A percentile compares a stretch with the other conserved stretches of the same genome.
Evolutionary conservation across 352 stramenopile genomes (phyloP).

Genomic region (Thalassiosira exigua): DNA sequence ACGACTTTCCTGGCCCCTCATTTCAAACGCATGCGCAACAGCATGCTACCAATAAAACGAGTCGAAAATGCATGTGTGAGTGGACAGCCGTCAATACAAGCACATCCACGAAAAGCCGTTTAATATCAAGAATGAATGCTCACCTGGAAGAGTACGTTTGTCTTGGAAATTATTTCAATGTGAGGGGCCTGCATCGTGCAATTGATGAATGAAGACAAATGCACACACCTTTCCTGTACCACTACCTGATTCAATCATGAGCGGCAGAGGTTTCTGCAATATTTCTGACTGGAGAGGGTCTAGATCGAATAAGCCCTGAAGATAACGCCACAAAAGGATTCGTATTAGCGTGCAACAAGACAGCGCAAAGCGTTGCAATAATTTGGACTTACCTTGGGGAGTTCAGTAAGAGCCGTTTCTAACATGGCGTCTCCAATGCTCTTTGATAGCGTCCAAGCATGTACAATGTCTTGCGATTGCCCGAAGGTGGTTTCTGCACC

Average conservation of each 20-base stretch:
- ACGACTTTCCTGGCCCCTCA: constrained; percentile 8
- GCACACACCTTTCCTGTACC: constrained; percentile 49
- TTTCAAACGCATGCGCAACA: constrained; percentile 35
- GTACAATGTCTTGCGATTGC: constrained; percentile 39
- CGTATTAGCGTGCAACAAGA: too few species aligned
- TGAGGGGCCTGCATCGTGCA: too few species aligned
- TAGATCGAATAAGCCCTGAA: constrained; percentile 45
- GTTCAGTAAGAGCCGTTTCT: constrained; percentile 6
- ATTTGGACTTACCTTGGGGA: constrained; percentile 34
- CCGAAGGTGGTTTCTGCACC: neutral
- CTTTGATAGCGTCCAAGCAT: constrained; percentile 25
- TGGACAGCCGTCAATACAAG: too few species aligned
- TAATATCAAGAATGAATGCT: too few species aligned
- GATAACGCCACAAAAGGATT: too few species aligned
- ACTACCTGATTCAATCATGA: constrained; percentile 53
- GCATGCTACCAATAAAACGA: constrained; percentile 39
- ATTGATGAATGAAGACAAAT: neutral
- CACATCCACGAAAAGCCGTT: too few species aligned
- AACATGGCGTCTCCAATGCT: constrained; percentile 33
- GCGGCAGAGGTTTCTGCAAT: constrained; percentile 11
- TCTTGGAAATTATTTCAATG: constrained; percentile 17
- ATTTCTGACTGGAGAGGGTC: constrained; percentile 48
- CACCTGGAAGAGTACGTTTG: constrained; percentile 33
- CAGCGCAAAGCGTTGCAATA: too few species aligned
- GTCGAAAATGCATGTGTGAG: too few species aligned